Base-by-base conservation (phyloP, 2,329 filamentous ascomycete genomes). In the Aspergillus ibericus region DNA sequence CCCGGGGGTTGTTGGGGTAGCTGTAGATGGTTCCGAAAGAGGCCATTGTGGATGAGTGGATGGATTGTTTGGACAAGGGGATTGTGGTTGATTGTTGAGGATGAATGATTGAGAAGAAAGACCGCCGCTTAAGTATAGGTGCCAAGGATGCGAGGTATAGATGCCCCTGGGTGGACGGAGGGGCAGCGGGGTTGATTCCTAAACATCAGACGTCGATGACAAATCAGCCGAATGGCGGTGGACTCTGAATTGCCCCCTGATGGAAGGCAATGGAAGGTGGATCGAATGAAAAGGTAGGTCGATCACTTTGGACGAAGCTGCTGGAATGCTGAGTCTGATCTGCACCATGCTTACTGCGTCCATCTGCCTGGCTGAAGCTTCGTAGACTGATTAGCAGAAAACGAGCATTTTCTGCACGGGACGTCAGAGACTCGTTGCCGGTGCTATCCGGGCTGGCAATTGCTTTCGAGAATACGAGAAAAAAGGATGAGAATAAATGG, bases 1-100 rank as follows among this genome's bases (percentile, higher is more conserved):
- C 63, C 61, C 65, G 58, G 1, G 63, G 61, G 63, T 67, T 67
- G 53, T 62, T 49, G 55, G 65, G 63, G 56, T 67, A 67, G 35
- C 40, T 59, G 53, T 55, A 63, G 59, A 66, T 48, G 32, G 56
- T 64, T 38, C 65, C 65, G 59, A 66, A 62, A 7, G 49, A 36
- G 27, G 60, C 20, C 59, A 62, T 65, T 40, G 27, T 42, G 63
- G 61, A 1, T 66, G 61, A 51, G 15, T n/a, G 8, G 25, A 5
- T 47, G 22, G 35, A 38, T 16, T 46, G 18, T 46, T 15, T 22
- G 13, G 1, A 46, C 18, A 22, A 4, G 18, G 18, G 6, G 13
- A 27, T 46, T 46, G 20, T 15, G 15, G 22, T n/a, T 48, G 44
- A 29, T 16, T 1, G 8, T 47, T 29, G 20, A 44, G 44, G 13